phyloP scores from a whole-genome alignment of 83 land plant genomes.

The Diphasiastrum complanatum region DNA sequence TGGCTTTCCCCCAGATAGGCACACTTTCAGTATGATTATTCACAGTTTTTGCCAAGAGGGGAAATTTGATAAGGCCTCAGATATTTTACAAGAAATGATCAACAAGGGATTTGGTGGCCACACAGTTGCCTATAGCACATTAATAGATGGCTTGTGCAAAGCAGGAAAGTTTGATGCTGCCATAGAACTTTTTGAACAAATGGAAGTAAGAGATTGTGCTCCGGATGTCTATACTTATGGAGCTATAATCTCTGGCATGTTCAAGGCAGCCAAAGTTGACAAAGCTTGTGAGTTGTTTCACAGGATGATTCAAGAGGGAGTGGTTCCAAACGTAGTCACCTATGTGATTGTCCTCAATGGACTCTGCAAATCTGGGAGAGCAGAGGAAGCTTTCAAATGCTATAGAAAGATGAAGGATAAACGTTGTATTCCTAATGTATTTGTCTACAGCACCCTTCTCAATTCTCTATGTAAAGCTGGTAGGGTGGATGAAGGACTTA shows the following conservation, averaged over 20 bases:
- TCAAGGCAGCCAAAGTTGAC: background rate
- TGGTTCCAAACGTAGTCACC: background rate
- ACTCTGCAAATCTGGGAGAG: background rate
- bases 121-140: background rate
- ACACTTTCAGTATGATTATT: background rate
- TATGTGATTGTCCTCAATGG: background rate
- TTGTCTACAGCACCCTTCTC: background rate
- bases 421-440: constrained; percentile 4
- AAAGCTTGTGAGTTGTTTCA: background rate
- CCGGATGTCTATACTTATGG: constrained; percentile 11
- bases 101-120: background rate
- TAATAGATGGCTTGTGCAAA: background rate
- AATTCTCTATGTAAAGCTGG: background rate
- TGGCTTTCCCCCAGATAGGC: background rate
- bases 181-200: background rate
- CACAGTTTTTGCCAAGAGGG: background rate
- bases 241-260: too few species aligned
- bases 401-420: background rate
- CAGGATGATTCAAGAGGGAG: background rate
- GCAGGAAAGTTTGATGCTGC: background rate
- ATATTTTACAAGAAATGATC: background rate
- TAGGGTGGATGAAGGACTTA: background rate
- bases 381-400: background rate
- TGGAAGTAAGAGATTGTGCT: background rate
- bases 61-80: background rate